These are phyloP conservation scores for Coemansia sp. DNA, from an alignment of 192 early-diverging fungal species.

Conservation along the genomic window DNA sequence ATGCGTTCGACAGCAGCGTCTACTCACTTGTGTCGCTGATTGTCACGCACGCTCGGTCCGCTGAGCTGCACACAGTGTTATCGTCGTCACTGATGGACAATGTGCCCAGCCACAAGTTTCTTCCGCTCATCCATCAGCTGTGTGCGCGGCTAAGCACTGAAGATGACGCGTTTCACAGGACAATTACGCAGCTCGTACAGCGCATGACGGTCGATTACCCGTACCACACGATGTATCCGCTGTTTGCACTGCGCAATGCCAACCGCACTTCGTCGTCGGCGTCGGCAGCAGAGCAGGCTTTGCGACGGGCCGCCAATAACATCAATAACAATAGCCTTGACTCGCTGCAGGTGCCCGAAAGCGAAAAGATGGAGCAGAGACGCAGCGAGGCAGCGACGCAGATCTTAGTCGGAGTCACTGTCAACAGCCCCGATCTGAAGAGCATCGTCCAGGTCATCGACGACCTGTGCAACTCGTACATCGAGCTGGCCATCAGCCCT, in stretches of 20 bases:
- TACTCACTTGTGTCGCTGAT: constrained; percentile 45
- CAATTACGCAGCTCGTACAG: constrained; percentile 21
- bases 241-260: constrained; percentile 52
- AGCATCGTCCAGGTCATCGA: constrained; percentile 39
- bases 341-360: constrained; percentile 21
- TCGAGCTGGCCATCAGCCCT: constrained; percentile 36
- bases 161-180: constrained; percentile 23
- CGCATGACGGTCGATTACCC: constrained; percentile 48
- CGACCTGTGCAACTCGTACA: constrained; percentile 36
- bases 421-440: constrained; percentile 16
- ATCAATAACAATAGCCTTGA: constrained; percentile 10
- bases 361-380: constrained; percentile 42
- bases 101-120: constrained; percentile 48
- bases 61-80: constrained; percentile 26
- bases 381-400: constrained; percentile 39
- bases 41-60: constrained; percentile 35
- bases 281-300: background rate
- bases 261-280: constrained; percentile 23
- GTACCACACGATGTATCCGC: constrained; percentile 36
- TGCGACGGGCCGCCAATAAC: constrained; percentile 6
- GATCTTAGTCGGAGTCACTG: constrained; percentile 23
- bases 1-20: constrained; percentile 37
- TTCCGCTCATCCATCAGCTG: constrained; percentile 47
- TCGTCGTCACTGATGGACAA: constrained; percentile 17
- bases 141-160: constrained; percentile 48